These are phyloP conservation scores for Dactylonectria estremocensis DNA, from an alignment of 2,329 filamentous ascomycete genomes.

Conservation along the genomic window DNA sequence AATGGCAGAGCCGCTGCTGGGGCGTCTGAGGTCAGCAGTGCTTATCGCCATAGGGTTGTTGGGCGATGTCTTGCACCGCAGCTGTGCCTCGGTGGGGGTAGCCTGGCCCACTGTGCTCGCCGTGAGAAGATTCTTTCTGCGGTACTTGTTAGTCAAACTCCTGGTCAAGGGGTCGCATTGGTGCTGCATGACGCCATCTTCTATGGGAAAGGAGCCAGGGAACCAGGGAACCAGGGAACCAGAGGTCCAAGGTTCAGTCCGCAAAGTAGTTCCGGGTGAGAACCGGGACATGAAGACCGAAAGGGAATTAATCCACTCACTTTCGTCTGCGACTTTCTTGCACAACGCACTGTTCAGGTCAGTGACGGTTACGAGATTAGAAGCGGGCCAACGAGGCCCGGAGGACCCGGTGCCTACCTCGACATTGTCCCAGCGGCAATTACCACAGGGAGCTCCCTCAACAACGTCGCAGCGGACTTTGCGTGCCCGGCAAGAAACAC, in stretches of 20 bases:
- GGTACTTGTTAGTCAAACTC: slow-evolving; percentile 43
- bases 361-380: slow-evolving; percentile 36
- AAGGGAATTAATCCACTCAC: slow-evolving; percentile 67
- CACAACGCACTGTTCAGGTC: slow-evolving; percentile 70
- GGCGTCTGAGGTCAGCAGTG: slow-evolving; percentile 57
- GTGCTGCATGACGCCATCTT: slow-evolving; percentile 37
- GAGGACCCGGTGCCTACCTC: slow-evolving; percentile 59
- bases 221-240: slow-evolving; percentile 29
- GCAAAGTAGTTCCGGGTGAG: slow-evolving; percentile 19
- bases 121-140: slow-evolving; percentile 62
- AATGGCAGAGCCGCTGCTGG: slow-evolving; percentile 55
- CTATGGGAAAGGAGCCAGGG: too few relatives aligned
- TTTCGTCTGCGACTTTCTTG: slow-evolving; percentile 89
- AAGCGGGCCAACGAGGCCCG: slow-evolving; percentile 28
- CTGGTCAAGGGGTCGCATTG: slow-evolving; percentile 23
- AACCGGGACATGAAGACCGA: slow-evolving; percentile 29
- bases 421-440: slow-evolving; percentile 86
- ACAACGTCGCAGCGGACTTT: slow-evolving; percentile 97
- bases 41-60: slow-evolving; percentile 46
- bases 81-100: slow-evolving; percentile 62
- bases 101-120: slow-evolving; percentile 55
- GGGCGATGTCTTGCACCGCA: slow-evolving; percentile 57
- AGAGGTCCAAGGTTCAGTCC: slow-evolving; percentile 11
- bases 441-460: slow-evolving; percentile 88
- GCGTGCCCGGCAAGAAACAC: slow-evolving; percentile 87